phyloP scores from a whole-genome alignment of 2,329 filamentous ascomycete species.

The Pestalotiopsis sp. region DNA sequence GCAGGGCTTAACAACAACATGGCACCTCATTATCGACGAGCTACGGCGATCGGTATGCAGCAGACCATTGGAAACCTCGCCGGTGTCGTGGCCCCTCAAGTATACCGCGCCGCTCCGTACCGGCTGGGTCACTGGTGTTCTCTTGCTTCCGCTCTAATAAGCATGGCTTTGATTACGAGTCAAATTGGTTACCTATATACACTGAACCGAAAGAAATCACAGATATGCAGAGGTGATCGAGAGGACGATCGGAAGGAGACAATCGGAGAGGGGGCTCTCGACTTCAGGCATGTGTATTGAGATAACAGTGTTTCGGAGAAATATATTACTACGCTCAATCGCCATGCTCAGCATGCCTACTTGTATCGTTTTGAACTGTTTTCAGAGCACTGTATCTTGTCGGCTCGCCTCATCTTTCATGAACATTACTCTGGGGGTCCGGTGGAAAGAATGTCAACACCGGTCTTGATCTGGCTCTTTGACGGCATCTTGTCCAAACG shows the following conservation, averaged over 20 bases:
- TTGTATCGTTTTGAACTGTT: background rate
- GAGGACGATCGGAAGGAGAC: background rate
- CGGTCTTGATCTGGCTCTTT: slow-evolving; percentile 75
- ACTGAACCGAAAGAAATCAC: background rate
- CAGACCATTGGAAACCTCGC: slow-evolving; percentile 64
- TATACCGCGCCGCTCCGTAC: slow-evolving; percentile 49
- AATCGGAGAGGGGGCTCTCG: background rate
- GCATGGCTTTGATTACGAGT: slow-evolving; percentile 17
- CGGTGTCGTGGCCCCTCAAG: slow-evolving; percentile 65
- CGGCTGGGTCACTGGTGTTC: slow-evolving; percentile 54
- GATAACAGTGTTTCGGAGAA: background rate
- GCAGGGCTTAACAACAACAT: slow-evolving; percentile 53
- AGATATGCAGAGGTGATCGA: background rate
- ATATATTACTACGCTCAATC: background rate
- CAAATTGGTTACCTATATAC: background rate
- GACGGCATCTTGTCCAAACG: slow-evolving; percentile 76
- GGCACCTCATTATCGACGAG: slow-evolving; percentile 66
- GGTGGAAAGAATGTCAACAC: slow-evolving; percentile 53
- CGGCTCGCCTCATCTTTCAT: background rate
- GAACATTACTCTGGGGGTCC: slow-evolving; percentile 33
- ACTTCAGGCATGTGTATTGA: background rate
- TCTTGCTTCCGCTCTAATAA: slow-evolving; percentile 46
- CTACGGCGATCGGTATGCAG: slow-evolving; percentile 63
- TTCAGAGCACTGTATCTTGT: background rate
- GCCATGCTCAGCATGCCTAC: background rate